Conservation (phyloP, 805 yeast species). For the Zygoascus ofunaensis region DNA sequence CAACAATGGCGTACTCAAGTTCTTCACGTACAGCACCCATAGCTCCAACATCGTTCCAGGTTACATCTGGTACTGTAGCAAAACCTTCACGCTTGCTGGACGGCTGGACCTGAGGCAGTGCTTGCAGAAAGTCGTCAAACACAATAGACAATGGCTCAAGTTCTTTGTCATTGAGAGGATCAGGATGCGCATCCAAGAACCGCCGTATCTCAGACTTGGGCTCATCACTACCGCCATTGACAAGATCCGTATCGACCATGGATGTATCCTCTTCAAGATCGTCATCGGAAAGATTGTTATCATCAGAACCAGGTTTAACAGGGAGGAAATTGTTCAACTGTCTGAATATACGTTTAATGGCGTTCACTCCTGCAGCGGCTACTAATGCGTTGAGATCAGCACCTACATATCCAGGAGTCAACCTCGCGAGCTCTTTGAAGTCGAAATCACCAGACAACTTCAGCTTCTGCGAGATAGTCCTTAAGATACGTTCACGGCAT, state of each 20-base stretch:
- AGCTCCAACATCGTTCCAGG: slow-evolving; percentile 95
- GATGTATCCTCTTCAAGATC: slow-evolving; percentile 17
- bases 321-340: slow-evolving; percentile 21
- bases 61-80: slow-evolving; percentile 95
- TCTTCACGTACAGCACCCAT: slow-evolving; percentile 71
- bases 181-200: slow-evolving; percentile 48
- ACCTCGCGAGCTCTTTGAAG: slow-evolving; percentile 64
- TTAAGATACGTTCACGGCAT: slow-evolving; percentile 65
- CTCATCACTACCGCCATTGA: background rate
- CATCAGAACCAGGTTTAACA: background rate
- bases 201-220: background rate
- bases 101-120: slow-evolving; percentile 90
- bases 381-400: slow-evolving; percentile 93
- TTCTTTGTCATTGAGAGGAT: slow-evolving; percentile 68
- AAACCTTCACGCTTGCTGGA: slow-evolving; percentile 97
- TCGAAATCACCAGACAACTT: slow-evolving; percentile 63
- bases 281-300: background rate
- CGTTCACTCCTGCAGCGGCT: slow-evolving; percentile 90
- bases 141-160: slow-evolving; percentile 66
- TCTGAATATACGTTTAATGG: slow-evolving; percentile 83
- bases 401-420: slow-evolving; percentile 97
- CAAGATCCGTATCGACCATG: slow-evolving; percentile 23
- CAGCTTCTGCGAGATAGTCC: slow-evolving; percentile 59
- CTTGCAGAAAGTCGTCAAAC: slow-evolving; percentile 70
- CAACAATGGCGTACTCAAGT: slow-evolving; percentile 93